Evolutionary conservation across 2,329 filamentous ascomycete species (phyloP).

Genomic region (Sporothrix pallida): DNA sequence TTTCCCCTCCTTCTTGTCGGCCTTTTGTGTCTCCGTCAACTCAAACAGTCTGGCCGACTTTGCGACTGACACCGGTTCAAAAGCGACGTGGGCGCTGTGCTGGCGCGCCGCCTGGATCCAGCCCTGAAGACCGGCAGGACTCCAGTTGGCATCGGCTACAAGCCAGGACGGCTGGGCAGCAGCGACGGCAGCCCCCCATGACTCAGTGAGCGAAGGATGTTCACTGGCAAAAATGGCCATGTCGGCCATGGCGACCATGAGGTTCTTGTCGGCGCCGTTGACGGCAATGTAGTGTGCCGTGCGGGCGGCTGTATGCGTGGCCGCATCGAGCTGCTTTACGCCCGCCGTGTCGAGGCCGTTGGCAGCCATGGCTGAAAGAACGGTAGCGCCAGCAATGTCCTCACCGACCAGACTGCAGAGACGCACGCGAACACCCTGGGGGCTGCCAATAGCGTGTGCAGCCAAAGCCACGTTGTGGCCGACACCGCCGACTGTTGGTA

Average conservation of each 20-base stretch:
- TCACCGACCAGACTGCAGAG: constrained; percentile 83
- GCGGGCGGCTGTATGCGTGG: constrained; percentile 57
- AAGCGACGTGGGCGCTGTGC: constrained; percentile 67
- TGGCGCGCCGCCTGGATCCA: constrained; percentile 70
- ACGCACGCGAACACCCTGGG: constrained; percentile 59
- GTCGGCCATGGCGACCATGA: constrained; percentile 93
- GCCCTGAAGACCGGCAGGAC: constrained; percentile 64
- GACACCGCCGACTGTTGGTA: constrained; percentile 85
- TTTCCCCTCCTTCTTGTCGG: neutral
- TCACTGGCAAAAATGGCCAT: constrained; percentile 73
- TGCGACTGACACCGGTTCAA: constrained; percentile 85
- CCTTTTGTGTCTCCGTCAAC: neutral
- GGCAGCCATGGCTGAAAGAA: constrained; percentile 68
- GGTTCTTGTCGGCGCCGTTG: constrained; percentile 81
- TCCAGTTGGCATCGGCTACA: constrained; percentile 89
- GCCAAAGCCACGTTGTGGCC: constrained; percentile 91
- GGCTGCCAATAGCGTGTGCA: constrained; percentile 68
- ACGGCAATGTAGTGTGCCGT: constrained; percentile 93
- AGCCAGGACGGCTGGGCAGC: constrained; percentile 72
- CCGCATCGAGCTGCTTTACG: constrained; percentile 61
- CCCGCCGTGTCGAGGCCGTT: constrained; percentile 68
- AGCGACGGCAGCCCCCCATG: constrained; percentile 66
- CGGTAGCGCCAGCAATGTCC: constrained; percentile 77
- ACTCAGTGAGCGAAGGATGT: constrained; percentile 54
- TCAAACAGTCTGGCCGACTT: constrained; percentile 77